Evolutionary conservation across 2,329 filamentous ascomycete genomes (phyloP), one percentile per base, ranked within the genome.

Genomic region (Mycocentrospora acerina): DNA sequence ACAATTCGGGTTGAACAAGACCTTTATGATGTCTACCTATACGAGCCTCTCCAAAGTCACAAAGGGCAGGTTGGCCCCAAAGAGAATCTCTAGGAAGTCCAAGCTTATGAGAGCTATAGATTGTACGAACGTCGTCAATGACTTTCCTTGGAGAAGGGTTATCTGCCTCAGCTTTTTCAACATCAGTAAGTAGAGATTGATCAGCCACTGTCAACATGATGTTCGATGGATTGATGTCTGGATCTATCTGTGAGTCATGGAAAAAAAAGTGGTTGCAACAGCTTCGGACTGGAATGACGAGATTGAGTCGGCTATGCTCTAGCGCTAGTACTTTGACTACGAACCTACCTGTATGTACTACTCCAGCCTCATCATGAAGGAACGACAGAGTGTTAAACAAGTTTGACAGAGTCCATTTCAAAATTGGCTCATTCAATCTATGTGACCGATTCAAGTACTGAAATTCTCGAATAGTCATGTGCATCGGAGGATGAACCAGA

Each of bases 331-430:
- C n/a, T n/a, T n/a, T n/a, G n/a, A n/a, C n/a, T n/a, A n/a, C n/a
- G n/a, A n/a, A n/a, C n/a, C n/a, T n/a, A 72, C 70, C 70, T 40
- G 70, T 73, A 47, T 76, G 72, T 25, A 74, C 65, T 40, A 76
- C 59, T 25, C 67, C 67, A 56, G 69, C 71, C 42, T 73, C 65
- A 4, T 62, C 63, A 45, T 75, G 72, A 29, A 75, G 49, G 35
- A 58, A 57, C 32, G 74, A 69, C 4, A 75, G 66, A n/a, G 69
- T 71, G 24, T 65, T 62, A 32, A 57, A 29, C 71, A 69, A 6
- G 62, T 40, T 42, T 60, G 59, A 35, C 55, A 56, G 39, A 73
- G 60, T 44, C 8, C 48, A 57, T 24, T 49, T 53, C 29, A 57
- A 29, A 35, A 58, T 45, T 31, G 38, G 42, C 19, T 28, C 37